phyloP scores from a whole-genome alignment of 495 filamentous ascomycete genomes.

The Lichina pygmaea region DNA sequence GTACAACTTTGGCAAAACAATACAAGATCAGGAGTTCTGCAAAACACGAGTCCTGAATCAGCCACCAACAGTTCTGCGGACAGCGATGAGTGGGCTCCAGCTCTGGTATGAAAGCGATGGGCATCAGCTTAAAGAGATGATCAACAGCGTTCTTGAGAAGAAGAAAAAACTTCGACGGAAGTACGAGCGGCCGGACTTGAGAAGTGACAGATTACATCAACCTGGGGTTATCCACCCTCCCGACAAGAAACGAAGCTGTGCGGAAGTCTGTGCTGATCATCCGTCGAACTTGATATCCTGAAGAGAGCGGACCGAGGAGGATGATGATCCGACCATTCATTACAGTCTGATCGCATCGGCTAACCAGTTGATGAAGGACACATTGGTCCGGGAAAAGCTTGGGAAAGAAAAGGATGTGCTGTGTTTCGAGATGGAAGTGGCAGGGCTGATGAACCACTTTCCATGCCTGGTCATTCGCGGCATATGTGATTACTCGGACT shows the following conservation, averaged over 20 bases:
- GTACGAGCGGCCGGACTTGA: background rate
- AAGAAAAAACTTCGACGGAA: background rate
- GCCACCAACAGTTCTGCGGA: no score
- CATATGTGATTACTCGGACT: conserved; percentile 11
- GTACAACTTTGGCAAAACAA: no score
- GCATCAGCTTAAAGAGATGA: no score
- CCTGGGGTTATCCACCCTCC: conserved; percentile 7
- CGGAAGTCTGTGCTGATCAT: conserved; percentile 7
- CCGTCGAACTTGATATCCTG: conserved; percentile 8
- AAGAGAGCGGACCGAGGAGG: conserved; percentile 5
- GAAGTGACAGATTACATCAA: conserved; percentile 14
- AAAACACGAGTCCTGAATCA: no score
- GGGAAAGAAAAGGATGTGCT: background rate
- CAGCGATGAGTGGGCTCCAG: no score
- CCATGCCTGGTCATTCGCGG: conserved; percentile 9
- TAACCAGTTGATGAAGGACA: conserved; percentile 2
- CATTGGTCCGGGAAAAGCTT: background rate
- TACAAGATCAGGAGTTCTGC: no score
- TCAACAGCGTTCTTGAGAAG: no score
- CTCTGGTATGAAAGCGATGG: no score
- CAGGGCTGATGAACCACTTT: no score
- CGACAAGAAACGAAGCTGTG: conserved; percentile 6
- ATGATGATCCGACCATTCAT: conserved; percentile 3
- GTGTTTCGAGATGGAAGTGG: conserved; percentile 2
- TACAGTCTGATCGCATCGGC: conserved; percentile 1